Evolutionary conservation across 2,329 filamentous ascomycete genomes (phyloP).

Genomic region (Botryotinia globosa): DNA sequence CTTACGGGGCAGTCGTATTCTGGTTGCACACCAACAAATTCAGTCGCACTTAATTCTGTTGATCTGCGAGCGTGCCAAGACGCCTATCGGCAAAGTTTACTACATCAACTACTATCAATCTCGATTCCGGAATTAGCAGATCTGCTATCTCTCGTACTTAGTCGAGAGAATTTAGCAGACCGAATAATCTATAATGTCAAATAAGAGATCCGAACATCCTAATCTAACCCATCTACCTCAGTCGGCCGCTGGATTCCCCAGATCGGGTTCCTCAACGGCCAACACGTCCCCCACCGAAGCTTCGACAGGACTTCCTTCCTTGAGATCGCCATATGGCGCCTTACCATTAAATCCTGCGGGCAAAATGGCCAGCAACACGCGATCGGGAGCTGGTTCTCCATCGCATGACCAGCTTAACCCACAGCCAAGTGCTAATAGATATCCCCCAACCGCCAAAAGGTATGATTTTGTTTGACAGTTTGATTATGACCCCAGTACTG

Average conservation of each 20-base stretch:
- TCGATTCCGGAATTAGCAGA: conserved; percentile 21
- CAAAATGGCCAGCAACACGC: conserved; percentile 59
- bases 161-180: conserved; percentile 33
- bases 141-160: conserved; percentile 34
- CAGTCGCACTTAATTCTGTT: background rate
- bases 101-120: background rate
- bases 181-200: conserved; percentile 86
- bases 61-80: background rate
- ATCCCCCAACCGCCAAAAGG: conserved; percentile 84
- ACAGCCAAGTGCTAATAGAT: conserved; percentile 61
- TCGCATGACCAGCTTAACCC: conserved; percentile 67
- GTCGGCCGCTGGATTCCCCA: conserved; percentile 34
- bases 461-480: conserved; percentile 46
- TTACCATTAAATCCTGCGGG: conserved; percentile 57
- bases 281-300: conserved; percentile 79
- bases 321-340: conserved; percentile 72
- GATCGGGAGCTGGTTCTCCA: conserved; percentile 91
- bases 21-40: conserved; percentile 1
- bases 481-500: background rate
- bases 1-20: conserved; percentile 6
- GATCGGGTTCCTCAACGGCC: conserved; percentile 73
- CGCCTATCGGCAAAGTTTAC: conserved; percentile 18
- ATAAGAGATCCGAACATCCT: conserved; percentile 80
- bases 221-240: conserved; percentile 73
- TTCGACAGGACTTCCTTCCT: conserved; percentile 53